Evolutionary conservation across 768 basidiomycete genomes (phyloP).

Genomic region (Coprinellus aureogranulatus): DNA sequence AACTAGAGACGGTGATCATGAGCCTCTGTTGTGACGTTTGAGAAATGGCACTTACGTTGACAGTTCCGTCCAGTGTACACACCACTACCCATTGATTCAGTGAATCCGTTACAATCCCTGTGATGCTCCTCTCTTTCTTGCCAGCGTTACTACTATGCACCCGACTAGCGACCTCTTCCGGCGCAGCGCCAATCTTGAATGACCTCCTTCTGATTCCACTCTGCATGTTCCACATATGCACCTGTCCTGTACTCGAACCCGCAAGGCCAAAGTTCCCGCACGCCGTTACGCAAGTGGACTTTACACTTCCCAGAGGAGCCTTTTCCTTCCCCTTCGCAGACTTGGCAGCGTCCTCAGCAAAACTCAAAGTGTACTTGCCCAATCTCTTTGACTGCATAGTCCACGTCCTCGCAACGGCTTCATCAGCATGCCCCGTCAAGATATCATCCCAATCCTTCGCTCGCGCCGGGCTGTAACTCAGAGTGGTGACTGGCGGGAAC

Average conservation of each 20-base stretch:
- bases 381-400: conserved; percentile 76
- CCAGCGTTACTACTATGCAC: conserved; percentile 34
- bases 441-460: conserved; percentile 98
- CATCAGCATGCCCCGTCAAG: conserved; percentile 84
- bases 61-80: conserved; percentile 81
- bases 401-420: conserved; percentile 84
- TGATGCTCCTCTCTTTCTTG: conserved; percentile 59
- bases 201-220: conserved; percentile 82
- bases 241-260: conserved; percentile 74
- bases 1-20: conserved; percentile 54
- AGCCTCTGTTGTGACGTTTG: conserved; percentile 1
- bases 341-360: conserved; percentile 37
- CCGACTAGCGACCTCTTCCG: conserved; percentile 49
- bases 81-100: conserved; percentile 81
- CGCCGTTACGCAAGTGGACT: conserved; percentile 86
- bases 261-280: conserved; percentile 96
- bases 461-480: conserved; percentile 76
- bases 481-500: conserved; percentile 72
- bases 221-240: conserved; percentile 97
- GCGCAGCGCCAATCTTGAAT: conserved; percentile 67
- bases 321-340: conserved; percentile 33
- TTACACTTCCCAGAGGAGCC: conserved; percentile 57
- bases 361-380: conserved; percentile 71
- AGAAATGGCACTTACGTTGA: conserved; percentile 62
- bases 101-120: conserved; percentile 82